phyloP scores from a whole-genome alignment of 2,329 filamentous ascomycete genomes.

The Rhytidhysteron rufulum region DNA sequence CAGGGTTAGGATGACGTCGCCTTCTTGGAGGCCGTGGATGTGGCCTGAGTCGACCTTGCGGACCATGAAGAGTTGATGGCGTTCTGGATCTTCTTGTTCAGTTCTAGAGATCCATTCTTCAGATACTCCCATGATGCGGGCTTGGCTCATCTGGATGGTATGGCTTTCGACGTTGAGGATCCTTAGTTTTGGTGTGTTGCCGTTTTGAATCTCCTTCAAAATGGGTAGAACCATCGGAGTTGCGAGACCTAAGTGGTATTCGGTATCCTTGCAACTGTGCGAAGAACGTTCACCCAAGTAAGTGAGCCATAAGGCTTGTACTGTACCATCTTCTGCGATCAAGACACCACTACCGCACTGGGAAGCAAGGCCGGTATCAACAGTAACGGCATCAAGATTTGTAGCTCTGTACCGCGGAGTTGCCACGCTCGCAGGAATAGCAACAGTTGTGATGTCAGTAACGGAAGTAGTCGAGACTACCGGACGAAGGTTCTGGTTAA shows the following conservation, averaged over 20 bases:
- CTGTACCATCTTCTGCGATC: constrained; percentile 81
- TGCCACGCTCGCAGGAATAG: constrained; percentile 88
- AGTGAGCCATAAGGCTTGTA: constrained; percentile 93
- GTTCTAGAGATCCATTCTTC: constrained; percentile 95
- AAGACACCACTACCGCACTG: constrained; percentile 95
- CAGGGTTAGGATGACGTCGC: constrained; percentile 86
- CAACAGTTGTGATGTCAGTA: constrained; percentile 94
- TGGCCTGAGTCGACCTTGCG: constrained; percentile 74
- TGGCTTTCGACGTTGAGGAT: constrained; percentile 94
- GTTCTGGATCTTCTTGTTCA: constrained; percentile 79
- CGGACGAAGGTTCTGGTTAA: constrained; percentile 91
- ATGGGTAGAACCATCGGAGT: constrained; percentile 86
- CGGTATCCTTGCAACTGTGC: constrained; percentile 79
- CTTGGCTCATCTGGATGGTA: constrained; percentile 94
- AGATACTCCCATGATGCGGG: constrained; percentile 92
- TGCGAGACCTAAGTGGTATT: constrained; percentile 91
- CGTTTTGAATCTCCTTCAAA: constrained; percentile 78
- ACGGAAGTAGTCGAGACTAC: constrained; percentile 92
- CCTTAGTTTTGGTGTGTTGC: constrained; percentile 73
- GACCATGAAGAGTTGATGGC: constrained; percentile 98
- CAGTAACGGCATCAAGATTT: constrained; percentile 94
- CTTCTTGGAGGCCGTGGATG: constrained; percentile 70
- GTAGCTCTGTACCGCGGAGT: constrained; percentile 91
- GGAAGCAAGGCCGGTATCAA: constrained; percentile 85
- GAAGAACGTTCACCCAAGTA: constrained; percentile 87